These are phyloP conservation scores for Kwoniella botswanensis DNA, from an alignment of 768 basidiomycete species.

Conservation along the genomic window DNA sequence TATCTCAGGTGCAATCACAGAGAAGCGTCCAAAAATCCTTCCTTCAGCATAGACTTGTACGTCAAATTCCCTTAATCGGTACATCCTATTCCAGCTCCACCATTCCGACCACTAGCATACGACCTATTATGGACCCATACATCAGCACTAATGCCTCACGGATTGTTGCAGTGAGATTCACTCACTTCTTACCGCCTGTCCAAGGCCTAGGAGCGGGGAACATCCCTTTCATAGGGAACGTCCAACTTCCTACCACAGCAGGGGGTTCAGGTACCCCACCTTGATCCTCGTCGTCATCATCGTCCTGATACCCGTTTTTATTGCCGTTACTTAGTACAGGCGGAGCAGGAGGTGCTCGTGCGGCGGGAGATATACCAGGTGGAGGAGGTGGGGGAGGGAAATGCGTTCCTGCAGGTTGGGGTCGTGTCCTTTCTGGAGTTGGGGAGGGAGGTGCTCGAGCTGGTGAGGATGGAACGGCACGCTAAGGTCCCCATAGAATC, in stretches of 20 bases:
- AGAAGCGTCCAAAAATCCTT: not conserved
- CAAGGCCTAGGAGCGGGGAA: conserved; percentile 55
- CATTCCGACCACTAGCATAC: conserved; percentile 44
- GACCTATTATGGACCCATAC: conserved; percentile 28
- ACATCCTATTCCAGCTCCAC: conserved; percentile 46
- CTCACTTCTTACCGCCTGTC: conserved; percentile 50
- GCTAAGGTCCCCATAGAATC: conserved; percentile 1
- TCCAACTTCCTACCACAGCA: conserved; percentile 53
- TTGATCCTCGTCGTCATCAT: conserved; percentile 18
- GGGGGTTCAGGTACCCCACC: conserved; percentile 48
- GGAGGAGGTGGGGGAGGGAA: conserved; percentile 51
- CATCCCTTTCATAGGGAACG: conserved; percentile 58
- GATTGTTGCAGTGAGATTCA: conserved; percentile 5
- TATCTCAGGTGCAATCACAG: not conserved
- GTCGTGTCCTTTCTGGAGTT: conserved; percentile 33
- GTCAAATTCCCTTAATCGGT: conserved; percentile 11
- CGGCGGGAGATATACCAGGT: conserved; percentile 30
- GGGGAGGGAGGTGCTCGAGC: conserved; percentile 26
- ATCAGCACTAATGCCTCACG: not conserved
- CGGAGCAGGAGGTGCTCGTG: conserved; percentile 34
- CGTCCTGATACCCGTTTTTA: conserved; percentile 1
- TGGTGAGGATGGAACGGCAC: conserved; percentile 26
- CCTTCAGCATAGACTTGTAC: not conserved
- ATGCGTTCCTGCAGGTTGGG: conserved; percentile 40
- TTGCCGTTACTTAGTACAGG: conserved; percentile 30